A percentile compares a stretch with the other conserved stretches of the same genome.
Conservation (phyloP, 176 grass and related monocot genomes). For the Cenchrus americanus region DNA sequence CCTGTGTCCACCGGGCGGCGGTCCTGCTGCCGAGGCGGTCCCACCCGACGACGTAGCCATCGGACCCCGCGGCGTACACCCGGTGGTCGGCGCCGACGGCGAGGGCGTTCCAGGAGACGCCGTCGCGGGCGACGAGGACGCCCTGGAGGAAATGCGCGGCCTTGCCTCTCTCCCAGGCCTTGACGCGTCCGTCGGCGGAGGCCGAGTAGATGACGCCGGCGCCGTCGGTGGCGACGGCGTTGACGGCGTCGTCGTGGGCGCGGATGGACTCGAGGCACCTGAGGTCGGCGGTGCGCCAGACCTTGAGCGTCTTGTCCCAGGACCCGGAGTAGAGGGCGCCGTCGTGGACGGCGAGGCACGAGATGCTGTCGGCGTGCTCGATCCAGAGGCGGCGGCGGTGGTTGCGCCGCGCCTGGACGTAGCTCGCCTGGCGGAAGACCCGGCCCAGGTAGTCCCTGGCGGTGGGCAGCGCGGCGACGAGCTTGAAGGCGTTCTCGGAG, state of each 20-base stretch:
- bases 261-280: constrained; percentile 87
- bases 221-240: constrained; percentile 49
- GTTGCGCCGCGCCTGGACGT: constrained; percentile 63
- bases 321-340: constrained; percentile 75
- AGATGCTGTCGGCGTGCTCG: constrained; percentile 97
- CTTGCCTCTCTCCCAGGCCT: constrained; percentile 70
- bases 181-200: constrained; percentile 86
- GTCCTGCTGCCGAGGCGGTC: constrained; percentile 35
- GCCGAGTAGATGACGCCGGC: constrained; percentile 70
- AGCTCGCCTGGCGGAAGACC: constrained; percentile 74
- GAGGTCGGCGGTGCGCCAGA: constrained; percentile 79
- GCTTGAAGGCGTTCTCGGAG: constrained; percentile 81
- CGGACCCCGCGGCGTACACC: constrained; percentile 69
- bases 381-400: constrained; percentile 75
- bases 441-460: constrained; percentile 71
- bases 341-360: constrained; percentile 84
- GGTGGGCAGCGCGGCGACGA: constrained; percentile 79
- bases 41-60: constrained; percentile 69
- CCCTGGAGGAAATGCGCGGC: constrained; percentile 52
- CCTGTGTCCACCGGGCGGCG: constrained; percentile 52
- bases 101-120: constrained; percentile 77
- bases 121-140: constrained; percentile 55
- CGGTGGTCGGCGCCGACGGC: constrained; percentile 40
- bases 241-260: constrained; percentile 96
- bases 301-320: constrained; percentile 93